These are phyloP conservation scores for Penicillium sp. DNA, from an alignment of 2,329 filamentous ascomycete species.

Conservation along the genomic window DNA sequence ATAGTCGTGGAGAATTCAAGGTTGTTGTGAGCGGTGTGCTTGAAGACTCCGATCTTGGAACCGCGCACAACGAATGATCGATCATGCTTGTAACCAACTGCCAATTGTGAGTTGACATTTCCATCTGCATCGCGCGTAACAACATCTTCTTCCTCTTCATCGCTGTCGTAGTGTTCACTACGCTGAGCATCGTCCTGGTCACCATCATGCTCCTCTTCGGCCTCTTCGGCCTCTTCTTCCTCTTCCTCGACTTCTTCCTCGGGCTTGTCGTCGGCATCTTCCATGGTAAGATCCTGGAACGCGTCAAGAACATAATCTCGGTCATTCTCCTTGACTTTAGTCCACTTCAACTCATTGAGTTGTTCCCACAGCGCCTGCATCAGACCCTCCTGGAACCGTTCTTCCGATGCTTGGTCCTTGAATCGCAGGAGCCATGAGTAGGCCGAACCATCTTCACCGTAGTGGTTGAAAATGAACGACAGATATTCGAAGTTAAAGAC, in stretches of 20 bases:
- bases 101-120: conserved; percentile 88
- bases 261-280: conserved; percentile 65
- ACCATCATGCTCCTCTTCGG: conserved; percentile 62
- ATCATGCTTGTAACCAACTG: conserved; percentile 95
- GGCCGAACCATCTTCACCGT: conserved; percentile 80
- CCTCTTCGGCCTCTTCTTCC: conserved; percentile 58
- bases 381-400: conserved; percentile 86
- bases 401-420: conserved; percentile 75
- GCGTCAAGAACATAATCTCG: conserved; percentile 93
- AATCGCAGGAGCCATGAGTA: conserved; percentile 96
- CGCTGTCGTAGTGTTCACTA: conserved; percentile 72
- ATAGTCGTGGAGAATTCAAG: conserved; percentile 97
- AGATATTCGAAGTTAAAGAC: conserved; percentile 99
- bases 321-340: conserved; percentile 86
- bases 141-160: conserved; percentile 78
- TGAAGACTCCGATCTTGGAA: conserved; percentile 98
- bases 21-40: conserved; percentile 87
- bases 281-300: conserved; percentile 91
- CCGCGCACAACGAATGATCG: conserved; percentile 95
- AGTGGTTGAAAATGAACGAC: conserved; percentile 99
- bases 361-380: conserved; percentile 98
- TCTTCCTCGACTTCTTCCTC: conserved; percentile 57
- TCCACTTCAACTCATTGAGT: conserved; percentile 90
- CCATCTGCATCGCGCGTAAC: conserved; percentile 68
- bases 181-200: conserved; percentile 63